Evolutionary conservation across 495 filamentous ascomycete genomes (phyloP).

Genomic region (Podospora pseudopauciseta): DNA sequence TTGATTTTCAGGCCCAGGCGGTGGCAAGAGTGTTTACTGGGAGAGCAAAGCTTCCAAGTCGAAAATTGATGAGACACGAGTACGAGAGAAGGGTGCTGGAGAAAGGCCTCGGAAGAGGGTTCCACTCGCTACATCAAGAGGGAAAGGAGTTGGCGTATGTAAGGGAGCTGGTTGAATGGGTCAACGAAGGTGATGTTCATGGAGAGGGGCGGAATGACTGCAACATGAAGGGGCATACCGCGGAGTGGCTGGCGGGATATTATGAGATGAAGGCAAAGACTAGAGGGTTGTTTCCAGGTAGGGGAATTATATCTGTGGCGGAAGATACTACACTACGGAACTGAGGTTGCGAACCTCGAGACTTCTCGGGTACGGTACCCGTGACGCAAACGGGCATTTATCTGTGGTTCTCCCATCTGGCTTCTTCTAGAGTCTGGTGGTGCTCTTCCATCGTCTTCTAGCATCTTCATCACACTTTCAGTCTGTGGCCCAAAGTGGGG

Average conservation of each 20-base stretch:
- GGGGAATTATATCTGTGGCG: background rate
- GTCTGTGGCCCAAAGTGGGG: too few relatives aligned
- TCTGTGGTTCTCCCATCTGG: too few relatives aligned
- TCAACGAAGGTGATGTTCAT: constrained; percentile 41
- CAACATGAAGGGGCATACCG: constrained; percentile 43
- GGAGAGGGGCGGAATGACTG: constrained; percentile 23
- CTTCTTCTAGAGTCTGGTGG: too few relatives aligned
- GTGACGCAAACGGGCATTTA: too few relatives aligned
- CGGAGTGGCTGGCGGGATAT: constrained; percentile 36
- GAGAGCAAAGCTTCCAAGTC: constrained; percentile 45
- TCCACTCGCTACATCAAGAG: constrained; percentile 49
- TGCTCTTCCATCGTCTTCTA: too few relatives aligned
- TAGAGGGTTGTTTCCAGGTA: constrained; percentile 7
- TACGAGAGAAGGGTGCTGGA: constrained; percentile 43
- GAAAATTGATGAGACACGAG: constrained; percentile 48
- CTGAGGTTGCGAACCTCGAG: background rate
- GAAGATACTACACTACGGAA: background rate
- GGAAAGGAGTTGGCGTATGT: constrained; percentile 55
- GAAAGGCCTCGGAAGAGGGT: constrained; percentile 50
- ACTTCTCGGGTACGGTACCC: background rate
- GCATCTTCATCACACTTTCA: too few relatives aligned
- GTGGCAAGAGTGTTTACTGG: constrained; percentile 55
- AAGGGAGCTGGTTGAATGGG: constrained; percentile 50
- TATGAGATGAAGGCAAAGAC: constrained; percentile 19
- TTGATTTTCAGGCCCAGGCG: constrained; percentile 63